Evolutionary conservation across 2,329 filamentous ascomycete genomes (phyloP), one percentile per base, ranked within the genome.

Genomic region (Emydomyces testavorans): DNA sequence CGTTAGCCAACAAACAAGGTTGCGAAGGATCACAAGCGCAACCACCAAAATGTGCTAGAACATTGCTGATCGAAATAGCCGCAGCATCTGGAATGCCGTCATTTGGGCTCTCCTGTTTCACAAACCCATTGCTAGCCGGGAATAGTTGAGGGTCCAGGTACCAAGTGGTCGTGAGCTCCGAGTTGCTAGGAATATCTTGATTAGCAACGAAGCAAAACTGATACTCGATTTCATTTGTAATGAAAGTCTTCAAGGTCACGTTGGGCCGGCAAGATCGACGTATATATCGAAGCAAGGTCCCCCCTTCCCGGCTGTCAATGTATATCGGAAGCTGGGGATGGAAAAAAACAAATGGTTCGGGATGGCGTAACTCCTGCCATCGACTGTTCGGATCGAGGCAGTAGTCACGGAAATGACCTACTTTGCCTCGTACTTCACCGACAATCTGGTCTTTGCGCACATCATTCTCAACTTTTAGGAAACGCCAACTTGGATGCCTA

Each of bases 121-220:
- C 62, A 34, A 69, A 44, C 8, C 65, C 63, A 53, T 67, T 65
- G 32, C 58, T 59, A 4, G 65, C 61, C 32, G 61, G 60, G 39
- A 62, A 62, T 15, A 68, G 55, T 40, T 66, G 63, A 15, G 63
- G 60, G 46, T 71, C 67, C 7, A 71, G 57, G 53, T 71, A 71
- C 71, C 71, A 73, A 52, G 66, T 70, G 2, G 69, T 67, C 3
- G 71, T 72, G 21, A 73, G 63, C 54, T 73, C 71, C 1, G 68
- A 61, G 46, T 68, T 63, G n/a, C 79, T 71, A 13, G 74, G 66
- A 48, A 96, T 88, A 31, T 82, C 75, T 46, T 83, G 77, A 56
- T 85, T 85, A 57, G 87, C 88, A 50, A 94, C 79, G 53, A 95
- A 82, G 77, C 90, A 95, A 64, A 96, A 94, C 61, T 92, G 86